Evolutionary conservation across 768 basidiomycete genomes (phyloP), one percentile per base, ranked within the genome.

Genomic region (Tricholoma hemisulphureum): DNA sequence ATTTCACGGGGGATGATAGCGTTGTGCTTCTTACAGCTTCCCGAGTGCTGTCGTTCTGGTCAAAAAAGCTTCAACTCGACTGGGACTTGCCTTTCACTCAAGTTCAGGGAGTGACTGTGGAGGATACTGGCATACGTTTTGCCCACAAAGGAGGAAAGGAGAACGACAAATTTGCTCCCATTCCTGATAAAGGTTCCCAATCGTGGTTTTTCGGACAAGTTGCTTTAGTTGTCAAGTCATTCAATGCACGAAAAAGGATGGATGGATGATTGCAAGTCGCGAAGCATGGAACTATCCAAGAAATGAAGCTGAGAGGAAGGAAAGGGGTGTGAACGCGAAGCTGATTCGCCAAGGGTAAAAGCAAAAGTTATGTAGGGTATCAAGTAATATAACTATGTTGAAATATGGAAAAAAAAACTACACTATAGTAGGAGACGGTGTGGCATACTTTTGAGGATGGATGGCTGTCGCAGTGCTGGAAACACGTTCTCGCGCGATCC

Each of bases 51-150:
- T 87, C 88, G 10, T 93, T 98, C 71, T 88, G 88, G 82, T 88
- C 93, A 10, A 88, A 83, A 69, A 92, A 83, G 68, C 82, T 98
- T 34, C 84, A 84, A 31, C 82, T 96, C 4, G 87, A 90, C 39
- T 99, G 95, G 96, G 94, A 98, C 62, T 76, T 98, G 13, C 88
- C 94, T 0, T 86, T 98, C 69, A 84, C 83, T 18, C 87, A 92
- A 62, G 84, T 98, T 3, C 87, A 91, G 70, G 92, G 91, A 16
- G 85, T 98, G 45, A 89, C 87, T 3, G 86, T 93, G 24, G 95
- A 98, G 68, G 88, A 95, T 66, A 92, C 86, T 14, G 95, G 95
- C 1, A 92, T 99, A 66, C 83, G 90, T 16, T 91, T 94, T 67
- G 83, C 88, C 13, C 85, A 95, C 71, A 95, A 90, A 65, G 75